A percentile compares a stretch with the other conserved stretches of the same genome.
Evolutionary conservation across 2,329 filamentous ascomycete species (phyloP).

Genomic region (Cercospora sesami): DNA sequence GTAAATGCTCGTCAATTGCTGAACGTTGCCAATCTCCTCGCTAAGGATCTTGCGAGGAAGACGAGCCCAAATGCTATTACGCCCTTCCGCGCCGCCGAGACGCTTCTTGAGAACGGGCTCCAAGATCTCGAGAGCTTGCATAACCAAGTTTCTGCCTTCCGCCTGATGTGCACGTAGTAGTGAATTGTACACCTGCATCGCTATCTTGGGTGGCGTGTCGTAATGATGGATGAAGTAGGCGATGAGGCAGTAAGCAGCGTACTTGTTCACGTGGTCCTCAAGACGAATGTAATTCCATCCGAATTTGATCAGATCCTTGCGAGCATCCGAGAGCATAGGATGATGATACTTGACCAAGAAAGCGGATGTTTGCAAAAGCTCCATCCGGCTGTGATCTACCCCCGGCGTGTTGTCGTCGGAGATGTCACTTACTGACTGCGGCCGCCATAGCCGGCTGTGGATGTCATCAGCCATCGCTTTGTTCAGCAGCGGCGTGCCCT

Average conservation of each 20-base stretch:
- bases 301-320: constrained; percentile 99
- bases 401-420: constrained; percentile 82
- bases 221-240: constrained; percentile 97
- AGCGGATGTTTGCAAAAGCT: constrained; percentile 89
- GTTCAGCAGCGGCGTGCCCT: constrained; percentile 75
- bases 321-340: constrained; percentile 79
- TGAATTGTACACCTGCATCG: constrained; percentile 90
- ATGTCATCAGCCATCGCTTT: constrained; percentile 84
- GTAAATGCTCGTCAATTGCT: constrained; percentile 96
- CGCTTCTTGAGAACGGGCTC: constrained; percentile 91
- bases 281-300: constrained; percentile 97
- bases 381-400: constrained; percentile 94
- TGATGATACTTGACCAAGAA: constrained; percentile 95
- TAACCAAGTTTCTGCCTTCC: constrained; percentile 86
- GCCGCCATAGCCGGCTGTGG: constrained; percentile 90
- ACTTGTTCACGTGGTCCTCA: constrained; percentile 99
- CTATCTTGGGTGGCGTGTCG: constrained; percentile 94
- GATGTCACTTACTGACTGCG: constrained; percentile 69
- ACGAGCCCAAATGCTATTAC: constrained; percentile 80
- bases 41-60: constrained; percentile 86
- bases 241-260: constrained; percentile 94
- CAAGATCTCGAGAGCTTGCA: constrained; percentile 89
- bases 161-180: constrained; percentile 91
- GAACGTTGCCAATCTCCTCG: constrained; percentile 91
- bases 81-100: constrained; percentile 69